Base-by-base conservation (phyloP, 1,139 yeast species). In the Debaryomyces fabryi region DNA sequence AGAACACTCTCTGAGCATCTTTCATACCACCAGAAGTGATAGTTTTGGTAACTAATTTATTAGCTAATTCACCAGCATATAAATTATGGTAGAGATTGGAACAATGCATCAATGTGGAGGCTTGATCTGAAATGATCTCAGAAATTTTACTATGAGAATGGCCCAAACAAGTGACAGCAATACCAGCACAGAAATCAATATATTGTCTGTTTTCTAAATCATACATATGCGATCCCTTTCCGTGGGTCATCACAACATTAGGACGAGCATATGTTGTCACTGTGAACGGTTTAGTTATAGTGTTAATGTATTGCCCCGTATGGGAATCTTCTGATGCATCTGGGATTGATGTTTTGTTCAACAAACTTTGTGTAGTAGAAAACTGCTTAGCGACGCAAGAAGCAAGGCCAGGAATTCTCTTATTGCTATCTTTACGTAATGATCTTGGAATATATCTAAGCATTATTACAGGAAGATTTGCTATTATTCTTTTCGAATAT, bases 131-230 rank as follows among this genome's bases (percentile, higher is more conserved):
- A 51, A 91, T 66, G 52, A 93, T 81, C 49, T 85, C 72, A 4
- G 96, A 79, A 36, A 93, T 78, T 53, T 83, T 85, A 4, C 85
- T 83, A 60, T 93, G 80, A 29, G 91, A 75, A 66, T 93, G 99
- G 3, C 99, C 99, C 54, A 93, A 74, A 1, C 88, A 85, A n/a
- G 97, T 92, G 13, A 93, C 99, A 1, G 99, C 98, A 57, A 93
- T 91, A 45, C 99, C 99, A 1, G 97, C 91, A 2, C 92, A 85
- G 68, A 93, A 92, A 65, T 93, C 99, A 47, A 93, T 78, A 64
- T 87, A 93, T 62, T 86, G 79, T 45, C 86, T 75, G 60, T 88
- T 79, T 60, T 88, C 92, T 47, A 87, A 70, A 63, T 93, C 99
- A 74, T 85, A 88, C 49, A 90, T 67, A 51, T 77, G 71, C 12